A percentile compares a stretch with the other conserved stretches of the same genome.
phyloP scores from a whole-genome alignment of 495 filamentous ascomycete species.

The Friedmanniomyces endolithicus region DNA sequence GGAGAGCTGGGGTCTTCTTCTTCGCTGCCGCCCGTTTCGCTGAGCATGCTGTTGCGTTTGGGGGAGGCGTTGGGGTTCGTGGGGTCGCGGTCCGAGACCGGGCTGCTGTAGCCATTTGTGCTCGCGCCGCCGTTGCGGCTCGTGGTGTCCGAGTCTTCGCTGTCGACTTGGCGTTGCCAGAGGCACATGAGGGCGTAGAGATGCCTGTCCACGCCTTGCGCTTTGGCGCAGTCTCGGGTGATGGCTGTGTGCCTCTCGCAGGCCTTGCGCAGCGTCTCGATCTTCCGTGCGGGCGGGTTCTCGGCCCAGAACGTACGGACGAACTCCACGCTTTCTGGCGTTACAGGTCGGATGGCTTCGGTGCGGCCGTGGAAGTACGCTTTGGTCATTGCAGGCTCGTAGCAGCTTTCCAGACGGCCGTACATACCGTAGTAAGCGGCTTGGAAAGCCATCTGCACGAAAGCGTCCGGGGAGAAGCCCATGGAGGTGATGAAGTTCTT shows the following conservation, averaged over 20 bases:
- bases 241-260: constrained; percentile 66
- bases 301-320: constrained; percentile 93
- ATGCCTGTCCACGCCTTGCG: constrained; percentile 83
- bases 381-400: constrained; percentile 98
- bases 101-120: constrained; percentile 44
- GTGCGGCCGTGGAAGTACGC: constrained; percentile 83
- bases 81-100: constrained; percentile 30
- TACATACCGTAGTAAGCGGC: constrained; percentile 97
- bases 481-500: constrained; percentile 97
- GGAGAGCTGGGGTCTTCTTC: background rate
- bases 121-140: constrained; percentile 39
- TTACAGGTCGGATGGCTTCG: constrained; percentile 81
- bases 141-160: constrained; percentile 45
- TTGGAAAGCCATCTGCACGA: constrained; percentile 98
- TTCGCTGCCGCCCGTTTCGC: constrained; percentile 18
- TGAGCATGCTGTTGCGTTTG: constrained; percentile 38
- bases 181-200: constrained; percentile 89
- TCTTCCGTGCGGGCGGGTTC: constrained; percentile 64
- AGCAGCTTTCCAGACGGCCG: constrained; percentile 83
- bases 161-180: constrained; percentile 81
- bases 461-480: constrained; percentile 94
- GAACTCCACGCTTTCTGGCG: constrained; percentile 68
- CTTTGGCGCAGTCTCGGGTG: constrained; percentile 83
- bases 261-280: constrained; percentile 71
- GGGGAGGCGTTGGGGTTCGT: constrained; percentile 35